phyloP scores from a whole-genome alignment of 2,329 filamentous ascomycete species.

The Truncatella angustata region DNA sequence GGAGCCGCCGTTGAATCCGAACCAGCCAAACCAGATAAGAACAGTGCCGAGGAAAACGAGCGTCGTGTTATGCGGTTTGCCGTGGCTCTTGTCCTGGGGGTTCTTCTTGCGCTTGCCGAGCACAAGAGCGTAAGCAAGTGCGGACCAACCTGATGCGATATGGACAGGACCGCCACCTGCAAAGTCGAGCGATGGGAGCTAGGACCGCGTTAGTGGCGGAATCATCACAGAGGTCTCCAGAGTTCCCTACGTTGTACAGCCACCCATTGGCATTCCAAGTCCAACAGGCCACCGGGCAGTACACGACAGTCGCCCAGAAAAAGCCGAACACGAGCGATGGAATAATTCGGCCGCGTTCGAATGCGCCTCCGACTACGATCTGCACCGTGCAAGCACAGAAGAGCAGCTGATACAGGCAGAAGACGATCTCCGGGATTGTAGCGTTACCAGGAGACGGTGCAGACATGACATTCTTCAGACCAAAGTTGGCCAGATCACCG shows the following conservation, averaged over 20 bases:
- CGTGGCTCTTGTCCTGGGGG: constrained; percentile 44
- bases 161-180: constrained; percentile 64
- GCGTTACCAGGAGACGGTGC: constrained; percentile 34
- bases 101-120: constrained; percentile 54
- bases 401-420: constrained; percentile 35
- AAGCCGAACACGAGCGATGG: constrained; percentile 62
- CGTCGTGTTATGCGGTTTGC: constrained; percentile 59
- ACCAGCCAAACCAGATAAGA: constrained; percentile 64
- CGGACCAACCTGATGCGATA: constrained; percentile 61
- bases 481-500: constrained; percentile 34
- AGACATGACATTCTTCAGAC: constrained; percentile 34
- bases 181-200: constrained; percentile 42
- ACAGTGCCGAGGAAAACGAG: constrained; percentile 64
- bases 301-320: constrained; percentile 64
- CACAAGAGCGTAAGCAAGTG: constrained; percentile 62
- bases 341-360: constrained; percentile 33
- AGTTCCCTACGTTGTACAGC: constrained; percentile 58
- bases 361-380: constrained; percentile 37
- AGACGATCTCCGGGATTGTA: constrained; percentile 36
- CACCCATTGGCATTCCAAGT: constrained; percentile 64
- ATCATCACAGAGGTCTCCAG: constrained; percentile 19
- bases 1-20: constrained; percentile 50
- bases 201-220: not conserved
- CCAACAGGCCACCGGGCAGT: constrained; percentile 27
- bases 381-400: constrained; percentile 38